phyloP scores from a whole-genome alignment of 345 rosid genomes.

The Arabidopsis arenosa region DNA sequence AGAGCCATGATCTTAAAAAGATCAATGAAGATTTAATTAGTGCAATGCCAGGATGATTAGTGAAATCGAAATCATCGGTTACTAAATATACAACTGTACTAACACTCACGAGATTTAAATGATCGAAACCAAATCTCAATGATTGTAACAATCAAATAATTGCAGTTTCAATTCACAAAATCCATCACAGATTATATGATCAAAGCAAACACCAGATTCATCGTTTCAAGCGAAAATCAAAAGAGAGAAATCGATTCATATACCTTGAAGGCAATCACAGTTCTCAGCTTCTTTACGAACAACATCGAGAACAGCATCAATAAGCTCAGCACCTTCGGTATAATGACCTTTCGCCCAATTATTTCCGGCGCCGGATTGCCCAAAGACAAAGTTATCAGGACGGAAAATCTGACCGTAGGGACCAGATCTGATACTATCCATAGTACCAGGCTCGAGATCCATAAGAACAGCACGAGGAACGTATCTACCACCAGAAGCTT shows the following conservation, averaged over 20 bases:
- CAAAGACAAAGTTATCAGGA: slow-evolving; percentile 87
- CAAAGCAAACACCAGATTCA: not conserved
- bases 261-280: slow-evolving; percentile 98
- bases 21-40: not conserved
- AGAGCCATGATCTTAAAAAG: not conserved
- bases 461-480: slow-evolving; percentile 96
- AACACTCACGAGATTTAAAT: not conserved
- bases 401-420: slow-evolving; percentile 85
- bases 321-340: slow-evolving; percentile 95
- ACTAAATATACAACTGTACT: not conserved
- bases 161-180: too few species aligned
- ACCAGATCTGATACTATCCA: slow-evolving; percentile 97
- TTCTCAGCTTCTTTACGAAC: slow-evolving; percentile 98
- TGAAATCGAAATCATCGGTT: not conserved
- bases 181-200: too few species aligned
- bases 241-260: not conserved
- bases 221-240: not conserved
- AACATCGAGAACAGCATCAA: slow-evolving; percentile 94
- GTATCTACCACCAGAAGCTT: slow-evolving; percentile 89
- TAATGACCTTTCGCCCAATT: slow-evolving; percentile 94
- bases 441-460: slow-evolving; percentile 99
- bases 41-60: not conserved
- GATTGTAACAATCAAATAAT: not conserved
- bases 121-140: not conserved
- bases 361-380: slow-evolving; percentile 88